These are phyloP conservation scores for Lachancea sp. DNA, from an alignment of 805 yeast genomes.

Conservation along the genomic window DNA sequence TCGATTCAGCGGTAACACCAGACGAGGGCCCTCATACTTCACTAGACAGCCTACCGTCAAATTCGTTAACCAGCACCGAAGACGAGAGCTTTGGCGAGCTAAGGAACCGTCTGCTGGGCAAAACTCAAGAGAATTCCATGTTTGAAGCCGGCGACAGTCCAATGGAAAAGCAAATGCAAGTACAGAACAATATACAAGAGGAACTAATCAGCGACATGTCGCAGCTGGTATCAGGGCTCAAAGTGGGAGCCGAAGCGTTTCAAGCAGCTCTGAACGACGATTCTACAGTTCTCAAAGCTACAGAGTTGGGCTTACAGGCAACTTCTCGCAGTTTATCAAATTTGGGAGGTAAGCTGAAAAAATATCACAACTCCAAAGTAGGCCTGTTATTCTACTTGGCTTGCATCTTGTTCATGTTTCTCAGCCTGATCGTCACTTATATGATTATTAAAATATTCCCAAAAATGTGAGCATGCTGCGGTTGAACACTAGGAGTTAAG, in stretches of 20 bases:
- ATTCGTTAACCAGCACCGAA: too few relatives aligned
- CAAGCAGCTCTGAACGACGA: conserved; percentile 37
- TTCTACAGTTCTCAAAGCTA: conserved; percentile 35
- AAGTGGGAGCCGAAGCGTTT: conserved; percentile 37
- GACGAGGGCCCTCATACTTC: too few relatives aligned
- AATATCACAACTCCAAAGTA: conserved; percentile 29
- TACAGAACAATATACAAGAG: conserved; percentile 35
- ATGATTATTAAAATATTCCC: conserved; percentile 36
- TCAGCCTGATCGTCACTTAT: conserved; percentile 32
- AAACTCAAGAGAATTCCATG: conserved; percentile 6
- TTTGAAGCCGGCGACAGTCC: conserved; percentile 9
- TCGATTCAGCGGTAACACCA: too few relatives aligned
- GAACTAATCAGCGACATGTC: conserved; percentile 36
- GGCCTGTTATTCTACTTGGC: conserved; percentile 29
- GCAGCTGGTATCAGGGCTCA: conserved; percentile 33
- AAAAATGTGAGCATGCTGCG: conserved; percentile 26
- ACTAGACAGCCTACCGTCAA: too few relatives aligned
- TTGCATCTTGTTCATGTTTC: conserved; percentile 22
- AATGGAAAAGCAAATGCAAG: conserved; percentile 33
- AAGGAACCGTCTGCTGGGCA: conserved; percentile 30
- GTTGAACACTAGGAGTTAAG: too few relatives aligned
- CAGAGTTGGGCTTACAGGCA: conserved; percentile 37
- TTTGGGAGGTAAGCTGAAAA: conserved; percentile 29
- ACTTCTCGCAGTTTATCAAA: conserved; percentile 33
- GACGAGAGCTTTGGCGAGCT: conserved; percentile 31